A percentile compares a stretch with the other conserved stretches of the same genome.
phyloP scores from a whole-genome alignment of 2,329 filamentous ascomycete species.

The Sclerotiophoma versabilis region DNA sequence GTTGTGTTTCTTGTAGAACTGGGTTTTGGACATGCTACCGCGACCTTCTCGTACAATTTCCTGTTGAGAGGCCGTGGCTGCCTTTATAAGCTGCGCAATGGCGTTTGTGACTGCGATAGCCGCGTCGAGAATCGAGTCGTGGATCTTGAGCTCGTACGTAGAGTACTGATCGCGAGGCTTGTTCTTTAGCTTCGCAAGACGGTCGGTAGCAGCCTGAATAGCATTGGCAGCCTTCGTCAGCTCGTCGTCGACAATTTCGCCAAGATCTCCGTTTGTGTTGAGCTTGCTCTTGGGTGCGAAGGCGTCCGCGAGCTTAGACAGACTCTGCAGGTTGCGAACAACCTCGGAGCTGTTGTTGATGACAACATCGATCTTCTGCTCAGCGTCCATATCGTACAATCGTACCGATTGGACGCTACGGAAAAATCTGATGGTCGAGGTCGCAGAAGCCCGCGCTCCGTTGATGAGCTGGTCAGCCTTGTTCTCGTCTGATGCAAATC shows the following conservation, averaged over 20 bases:
- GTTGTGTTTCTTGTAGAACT: conserved; percentile 99
- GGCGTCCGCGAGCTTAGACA: conserved; percentile 90
- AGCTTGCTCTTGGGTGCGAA: conserved; percentile 92
- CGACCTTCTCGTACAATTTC: conserved; percentile 95
- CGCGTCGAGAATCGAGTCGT: conserved; percentile 92
- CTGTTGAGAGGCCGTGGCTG: conserved; percentile 88
- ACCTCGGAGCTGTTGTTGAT: conserved; percentile 98
- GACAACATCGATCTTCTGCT: conserved; percentile 95
- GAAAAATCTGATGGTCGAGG: conserved; percentile 93
- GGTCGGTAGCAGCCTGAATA: conserved; percentile 88
- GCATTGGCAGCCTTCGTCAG: conserved; percentile 93
- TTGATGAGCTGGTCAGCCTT: conserved; percentile 86
- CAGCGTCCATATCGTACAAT: conserved; percentile 84
- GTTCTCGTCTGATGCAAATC: conserved; percentile 94
- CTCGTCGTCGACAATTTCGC: conserved; percentile 91
- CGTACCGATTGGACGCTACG: conserved; percentile 92
- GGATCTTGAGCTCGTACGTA: conserved; percentile 94
- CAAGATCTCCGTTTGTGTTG: conserved; percentile 81
- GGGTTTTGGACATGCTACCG: conserved; percentile 83
- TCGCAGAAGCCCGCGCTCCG: conserved; percentile 82
- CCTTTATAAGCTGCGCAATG: conserved; percentile 93
- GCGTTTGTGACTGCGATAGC: conserved; percentile 93
- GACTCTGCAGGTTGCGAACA: conserved; percentile 88
- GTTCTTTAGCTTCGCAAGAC: conserved; percentile 89
- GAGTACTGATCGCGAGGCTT: conserved; percentile 96